Base-by-base conservation (phyloP, 306 rosid genomes). In the Mucuna pruriens region DNA sequence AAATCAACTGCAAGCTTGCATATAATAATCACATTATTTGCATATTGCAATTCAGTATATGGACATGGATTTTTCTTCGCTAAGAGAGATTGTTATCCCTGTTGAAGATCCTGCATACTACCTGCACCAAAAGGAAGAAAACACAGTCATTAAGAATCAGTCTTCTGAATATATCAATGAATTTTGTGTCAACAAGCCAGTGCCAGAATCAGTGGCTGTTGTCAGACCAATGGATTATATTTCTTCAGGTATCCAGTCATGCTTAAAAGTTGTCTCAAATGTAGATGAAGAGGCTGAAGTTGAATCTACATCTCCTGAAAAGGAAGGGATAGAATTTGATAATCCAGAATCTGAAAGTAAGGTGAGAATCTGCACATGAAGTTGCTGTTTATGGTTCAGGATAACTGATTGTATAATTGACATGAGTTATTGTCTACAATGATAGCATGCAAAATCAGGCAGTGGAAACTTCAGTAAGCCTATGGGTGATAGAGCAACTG, bases 11-110 rank as follows among this genome's bases (percentile, higher is more conserved):
- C 25, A n/a, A 76, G 36, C 8, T 87, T 82, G 72, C 65, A 66
- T 64, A 58, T 46, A 79, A 51, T 77, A 77, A 89, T 60, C 33
- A 25, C 13, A 58, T 15, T 10, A 44, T 60, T 38, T 82, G 13
- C 81, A 51, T 79, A 29, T 79, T 84, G 77, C 83, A 72, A 70
- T 81, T 81, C 92, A 93, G 98, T 84, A 84, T 83, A 51, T 69
- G 76, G 67, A 77, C 80, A 73, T 72, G 55, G 77, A 76, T 76
- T 34, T 75, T 66, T 74, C 85, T 84, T 83, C 89, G 74, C 48
- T 67, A 42, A 82, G 77, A 60, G 94, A 88, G 63, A 79, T 13
- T 83, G 70, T 65, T 86, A 60, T 39, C 52, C 71, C 74, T 58
- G 71, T 64, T 51, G 82, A 83, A 39, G 84, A 80, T 73, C 82